Conservation (phyloP, 176 grass and related monocot species). For the Avena sativa region DNA sequence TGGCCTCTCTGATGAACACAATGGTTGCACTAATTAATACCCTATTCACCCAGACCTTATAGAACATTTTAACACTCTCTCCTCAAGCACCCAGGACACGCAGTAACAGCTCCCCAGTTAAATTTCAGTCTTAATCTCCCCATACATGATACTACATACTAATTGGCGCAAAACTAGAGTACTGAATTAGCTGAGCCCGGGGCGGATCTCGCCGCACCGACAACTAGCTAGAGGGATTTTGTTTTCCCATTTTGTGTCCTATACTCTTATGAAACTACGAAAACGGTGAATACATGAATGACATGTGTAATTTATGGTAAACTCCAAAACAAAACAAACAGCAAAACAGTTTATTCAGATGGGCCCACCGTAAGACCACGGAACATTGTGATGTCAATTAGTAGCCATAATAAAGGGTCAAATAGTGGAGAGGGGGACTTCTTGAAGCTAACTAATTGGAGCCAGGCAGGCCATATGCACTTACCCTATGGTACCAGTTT, state of each 20-base stretch:
- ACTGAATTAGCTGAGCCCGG: slow-evolving; percentile 5
- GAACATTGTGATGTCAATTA: not conserved
- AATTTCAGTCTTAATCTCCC: not conserved
- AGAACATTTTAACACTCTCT: not conserved
- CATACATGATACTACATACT: not conserved
- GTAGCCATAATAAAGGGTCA: not conserved
- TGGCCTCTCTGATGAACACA: not conserved
- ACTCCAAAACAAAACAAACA: slow-evolving; percentile 1
- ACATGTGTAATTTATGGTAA: not conserved
- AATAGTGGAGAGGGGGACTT: slow-evolving; percentile 10
- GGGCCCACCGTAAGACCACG: not conserved
- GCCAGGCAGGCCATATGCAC: slow-evolving; percentile 10
- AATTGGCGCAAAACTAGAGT: slow-evolving; percentile 34
- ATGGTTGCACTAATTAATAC: not conserved
- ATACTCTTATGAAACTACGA: not conserved
- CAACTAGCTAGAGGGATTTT: not conserved
- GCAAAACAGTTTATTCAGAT: not conserved
- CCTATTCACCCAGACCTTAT: not conserved
- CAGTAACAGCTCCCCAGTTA: not conserved
- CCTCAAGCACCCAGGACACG: not conserved
- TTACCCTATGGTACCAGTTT: slow-evolving; percentile 24
- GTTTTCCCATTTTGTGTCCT: not conserved
- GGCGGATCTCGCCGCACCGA: slow-evolving; percentile 48
- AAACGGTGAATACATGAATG: not conserved
- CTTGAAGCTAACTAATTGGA: not conserved